Percentiles rank a stretch among this genome's conserved stretches.
These are phyloP conservation scores for Akanthomyces lecanii DNA, from an alignment of 2,329 filamentous ascomycete genomes.

Conservation along the genomic window DNA sequence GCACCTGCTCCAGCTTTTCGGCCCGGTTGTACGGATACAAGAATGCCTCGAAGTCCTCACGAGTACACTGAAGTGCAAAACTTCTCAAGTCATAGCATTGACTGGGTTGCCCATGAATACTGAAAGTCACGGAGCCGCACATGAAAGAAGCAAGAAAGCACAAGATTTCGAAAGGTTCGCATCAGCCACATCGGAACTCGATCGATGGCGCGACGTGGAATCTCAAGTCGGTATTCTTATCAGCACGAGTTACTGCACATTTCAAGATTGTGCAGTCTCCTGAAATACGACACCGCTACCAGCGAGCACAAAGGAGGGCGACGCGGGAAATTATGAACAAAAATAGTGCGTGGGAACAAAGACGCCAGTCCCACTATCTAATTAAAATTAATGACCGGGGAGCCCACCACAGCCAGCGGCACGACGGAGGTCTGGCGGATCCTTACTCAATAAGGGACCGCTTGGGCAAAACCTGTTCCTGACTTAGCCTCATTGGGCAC, in stretches of 20 bases:
- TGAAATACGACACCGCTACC: background rate
- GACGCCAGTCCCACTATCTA: background rate
- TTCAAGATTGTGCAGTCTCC: background rate
- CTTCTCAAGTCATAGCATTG: background rate
- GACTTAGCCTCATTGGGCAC: constrained; percentile 8
- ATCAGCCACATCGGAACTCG: constrained; percentile 7
- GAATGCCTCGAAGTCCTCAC: background rate
- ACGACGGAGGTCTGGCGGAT: constrained; percentile 10
- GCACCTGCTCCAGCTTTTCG: background rate
- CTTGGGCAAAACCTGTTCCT: constrained; percentile 16
- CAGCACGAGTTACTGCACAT: background rate
- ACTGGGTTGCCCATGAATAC: background rate
- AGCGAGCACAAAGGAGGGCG: background rate
- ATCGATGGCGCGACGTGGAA: constrained; percentile 10
- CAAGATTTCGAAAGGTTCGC: background rate
- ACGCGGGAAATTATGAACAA: constrained; percentile 1
- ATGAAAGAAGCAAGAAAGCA: background rate
- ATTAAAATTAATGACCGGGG: constrained; percentile 8
- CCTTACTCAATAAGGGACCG: constrained; percentile 11
- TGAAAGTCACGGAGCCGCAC: background rate
- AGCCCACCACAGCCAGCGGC: constrained; percentile 2
- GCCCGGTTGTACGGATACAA: background rate
- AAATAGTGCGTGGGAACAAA: constrained; percentile 6
- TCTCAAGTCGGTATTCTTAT: background rate
- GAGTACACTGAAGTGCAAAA: background rate